Conservation (phyloP, 805 yeast genomes). For the Grigorovia humatica region DNA sequence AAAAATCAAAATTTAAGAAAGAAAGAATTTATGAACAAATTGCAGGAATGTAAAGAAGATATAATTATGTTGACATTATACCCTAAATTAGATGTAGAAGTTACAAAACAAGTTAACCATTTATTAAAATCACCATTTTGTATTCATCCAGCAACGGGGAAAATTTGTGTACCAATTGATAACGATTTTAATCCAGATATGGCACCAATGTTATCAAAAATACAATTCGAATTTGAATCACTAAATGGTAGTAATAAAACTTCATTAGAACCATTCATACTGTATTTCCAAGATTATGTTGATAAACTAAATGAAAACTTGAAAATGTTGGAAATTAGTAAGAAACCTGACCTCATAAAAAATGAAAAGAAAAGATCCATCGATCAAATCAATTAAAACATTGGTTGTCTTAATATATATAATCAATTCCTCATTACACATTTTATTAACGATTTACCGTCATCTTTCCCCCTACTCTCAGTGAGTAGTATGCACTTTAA, state of each 20-base stretch:
- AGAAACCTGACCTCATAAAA: too few species aligned
- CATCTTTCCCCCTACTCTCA: too few species aligned
- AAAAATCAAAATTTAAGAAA: conserved; percentile 22
- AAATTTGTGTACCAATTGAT: conserved; percentile 77
- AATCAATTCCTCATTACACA: too few species aligned
- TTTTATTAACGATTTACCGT: background rate
- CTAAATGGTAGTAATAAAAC: conserved; percentile 51
- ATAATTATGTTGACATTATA: conserved; percentile 70
- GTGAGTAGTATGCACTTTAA: too few species aligned
- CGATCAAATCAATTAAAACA: background rate
- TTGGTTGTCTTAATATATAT: background rate
- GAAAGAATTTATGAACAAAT: conserved; percentile 30
- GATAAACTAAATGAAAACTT: conserved; percentile 29
- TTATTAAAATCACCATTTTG: conserved; percentile 93
- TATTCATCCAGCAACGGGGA: conserved; percentile 92
- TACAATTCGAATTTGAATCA: conserved; percentile 53
- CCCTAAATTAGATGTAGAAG: conserved; percentile 90
- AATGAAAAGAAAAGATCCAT: background rate
- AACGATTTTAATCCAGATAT: conserved; percentile 55
- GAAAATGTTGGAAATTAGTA: conserved; percentile 32
- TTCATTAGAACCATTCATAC: conserved; percentile 59
- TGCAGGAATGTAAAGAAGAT: conserved; percentile 72
- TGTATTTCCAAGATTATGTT: conserved; percentile 56
- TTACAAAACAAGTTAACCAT: conserved; percentile 81
- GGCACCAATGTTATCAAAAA: conserved; percentile 62